Conservation (phyloP, 1,139 yeast species). For the Blastobotrys raffinosifermentans region DNA sequence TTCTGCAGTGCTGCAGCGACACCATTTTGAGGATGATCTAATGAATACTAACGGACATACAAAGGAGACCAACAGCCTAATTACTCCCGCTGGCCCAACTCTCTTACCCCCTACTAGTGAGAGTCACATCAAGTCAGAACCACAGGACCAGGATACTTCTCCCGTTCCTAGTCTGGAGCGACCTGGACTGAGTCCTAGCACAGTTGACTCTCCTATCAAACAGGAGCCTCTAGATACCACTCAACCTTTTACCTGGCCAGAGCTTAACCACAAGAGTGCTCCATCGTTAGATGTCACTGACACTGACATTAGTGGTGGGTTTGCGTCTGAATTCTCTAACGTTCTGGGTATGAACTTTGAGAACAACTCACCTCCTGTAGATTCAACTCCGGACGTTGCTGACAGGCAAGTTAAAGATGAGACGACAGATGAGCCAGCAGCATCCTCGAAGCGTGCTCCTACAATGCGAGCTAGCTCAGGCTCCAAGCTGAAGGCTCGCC, state of each 20-base stretch:
- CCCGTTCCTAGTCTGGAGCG: slow-evolving; percentile 21
- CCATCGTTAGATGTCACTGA: slow-evolving; percentile 6
- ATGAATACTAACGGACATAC: not conserved
- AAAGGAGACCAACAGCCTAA: not conserved
- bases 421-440: slow-evolving; percentile 13
- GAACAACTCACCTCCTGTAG: slow-evolving; percentile 13
- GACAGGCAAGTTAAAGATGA: slow-evolving; percentile 11
- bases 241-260: not conserved
- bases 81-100: not conserved
- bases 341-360: slow-evolving; percentile 17
- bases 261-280: not conserved
- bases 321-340: slow-evolving; percentile 20
- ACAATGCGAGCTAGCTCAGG: slow-evolving; percentile 25
- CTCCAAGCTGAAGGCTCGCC: slow-evolving; percentile 28
- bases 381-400: slow-evolving; percentile 3
- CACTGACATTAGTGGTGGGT: slow-evolving; percentile 14
- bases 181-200: slow-evolving; percentile 14
- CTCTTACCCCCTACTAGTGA: not conserved
- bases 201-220: slow-evolving; percentile 12
- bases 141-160: slow-evolving; percentile 11
- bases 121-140: slow-evolving; percentile 1
- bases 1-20: not conserved
- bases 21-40: not conserved
- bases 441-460: slow-evolving; percentile 13
- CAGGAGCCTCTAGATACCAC: slow-evolving; percentile 4